phyloP scores from a whole-genome alignment of 768 basidiomycete genomes.

The Paxillus involutus region DNA sequence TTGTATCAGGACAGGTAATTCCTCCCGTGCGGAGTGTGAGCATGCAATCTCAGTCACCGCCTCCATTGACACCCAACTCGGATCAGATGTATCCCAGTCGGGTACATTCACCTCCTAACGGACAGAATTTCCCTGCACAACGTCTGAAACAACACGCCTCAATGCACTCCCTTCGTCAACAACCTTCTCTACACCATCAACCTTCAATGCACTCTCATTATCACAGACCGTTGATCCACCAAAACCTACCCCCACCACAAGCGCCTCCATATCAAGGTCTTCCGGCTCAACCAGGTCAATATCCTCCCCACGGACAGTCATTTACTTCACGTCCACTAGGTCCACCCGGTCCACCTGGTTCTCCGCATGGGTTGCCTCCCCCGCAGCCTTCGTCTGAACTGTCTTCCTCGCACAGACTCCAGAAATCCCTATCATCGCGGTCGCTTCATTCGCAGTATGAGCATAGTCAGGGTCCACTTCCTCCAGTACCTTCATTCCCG shows the following conservation, averaged over 20 bases:
- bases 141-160: constrained; percentile 23
- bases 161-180: constrained; percentile 29
- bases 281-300: constrained; percentile 16
- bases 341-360: constrained; percentile 5
- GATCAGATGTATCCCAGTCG: constrained; percentile 18
- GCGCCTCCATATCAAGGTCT: constrained; percentile 18
- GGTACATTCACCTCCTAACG: constrained; percentile 13
- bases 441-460: constrained; percentile 58
- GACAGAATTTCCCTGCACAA: constrained; percentile 9
- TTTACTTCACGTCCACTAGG: constrained; percentile 11
- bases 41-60: constrained; percentile 25
- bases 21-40: constrained; percentile 41
- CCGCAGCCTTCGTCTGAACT: constrained; percentile 52
- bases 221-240: constrained; percentile 10
- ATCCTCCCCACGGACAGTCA: constrained; percentile 9
- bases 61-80: constrained; percentile 18
- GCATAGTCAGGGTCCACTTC: constrained; percentile 32
- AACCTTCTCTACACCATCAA: constrained; percentile 18
- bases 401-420: constrained; percentile 28
- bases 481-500: constrained; percentile 40
- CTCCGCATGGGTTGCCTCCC: constrained; percentile 24
- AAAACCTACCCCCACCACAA: constrained; percentile 5
- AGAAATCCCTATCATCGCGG: constrained; percentile 57
- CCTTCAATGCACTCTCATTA: constrained; percentile 12
- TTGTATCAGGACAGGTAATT: constrained; percentile 35